Conservation (phyloP, 139 green algal genomes). For the Chloropicon primus region DNA sequence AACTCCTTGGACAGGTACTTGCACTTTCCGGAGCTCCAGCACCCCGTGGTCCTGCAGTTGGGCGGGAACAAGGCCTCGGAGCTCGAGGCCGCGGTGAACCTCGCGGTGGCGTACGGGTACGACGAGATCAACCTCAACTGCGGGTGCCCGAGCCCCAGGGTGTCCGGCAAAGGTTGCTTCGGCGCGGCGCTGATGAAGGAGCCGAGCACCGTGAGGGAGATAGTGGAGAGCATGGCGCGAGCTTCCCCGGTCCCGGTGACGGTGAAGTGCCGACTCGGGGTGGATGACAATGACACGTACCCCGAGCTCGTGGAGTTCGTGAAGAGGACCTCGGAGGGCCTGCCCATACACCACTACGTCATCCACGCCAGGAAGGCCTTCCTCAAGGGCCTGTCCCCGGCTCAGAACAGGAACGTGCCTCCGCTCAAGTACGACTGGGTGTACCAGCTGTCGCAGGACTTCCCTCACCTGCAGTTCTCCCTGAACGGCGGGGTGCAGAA, state of each 20-base stretch:
- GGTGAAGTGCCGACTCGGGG: conserved; percentile 77
- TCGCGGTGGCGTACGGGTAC: conserved; percentile 50
- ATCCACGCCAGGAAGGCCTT: conserved; percentile 88
- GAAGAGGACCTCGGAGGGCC: neutral
- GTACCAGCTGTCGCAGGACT: conserved; percentile 71
- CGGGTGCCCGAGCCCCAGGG: conserved; percentile 71
- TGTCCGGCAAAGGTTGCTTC: conserved; percentile 83
- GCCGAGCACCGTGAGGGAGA: conserved; percentile 48
- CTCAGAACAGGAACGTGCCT: conserved; percentile 81
- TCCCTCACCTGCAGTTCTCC: conserved; percentile 71
- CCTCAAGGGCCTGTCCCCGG: conserved; percentile 71
- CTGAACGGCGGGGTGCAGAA: conserved; percentile 43
- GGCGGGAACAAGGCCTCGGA: conserved; percentile 60
- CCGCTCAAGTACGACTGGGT: conserved; percentile 77
- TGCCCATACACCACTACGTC: conserved; percentile 64
- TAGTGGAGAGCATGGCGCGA: neutral
- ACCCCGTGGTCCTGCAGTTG: conserved; percentile 77
- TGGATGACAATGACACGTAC: conserved; percentile 58
- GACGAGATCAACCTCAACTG: conserved; percentile 94
- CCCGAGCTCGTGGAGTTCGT: conserved; percentile 52
- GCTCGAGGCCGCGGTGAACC: conserved; percentile 45
- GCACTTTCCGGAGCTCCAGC: conserved; percentile 77
- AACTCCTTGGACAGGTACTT: conserved; percentile 40
- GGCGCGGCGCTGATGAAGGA: conserved; percentile 74
- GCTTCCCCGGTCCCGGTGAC: conserved; percentile 34